Evolutionary conservation across 805 yeast genomes (phyloP).

Genomic region (Isabelozyma gotoi): DNA sequence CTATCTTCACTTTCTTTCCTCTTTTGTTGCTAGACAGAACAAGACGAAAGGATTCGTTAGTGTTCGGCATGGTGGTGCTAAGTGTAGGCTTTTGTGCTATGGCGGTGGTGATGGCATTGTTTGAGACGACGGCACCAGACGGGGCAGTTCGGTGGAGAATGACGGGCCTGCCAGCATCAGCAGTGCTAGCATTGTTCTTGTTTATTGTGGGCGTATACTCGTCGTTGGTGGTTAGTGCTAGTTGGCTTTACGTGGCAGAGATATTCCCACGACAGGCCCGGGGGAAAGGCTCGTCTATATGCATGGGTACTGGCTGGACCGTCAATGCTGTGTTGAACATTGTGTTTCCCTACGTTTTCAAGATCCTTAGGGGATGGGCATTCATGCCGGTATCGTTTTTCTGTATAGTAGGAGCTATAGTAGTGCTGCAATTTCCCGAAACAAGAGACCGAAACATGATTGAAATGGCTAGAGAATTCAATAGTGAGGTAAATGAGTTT

Average conservation of each 20-base stretch:
- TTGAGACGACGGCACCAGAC: slow-evolving; percentile 31
- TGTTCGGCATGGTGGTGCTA: slow-evolving; percentile 41
- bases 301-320: slow-evolving; percentile 48
- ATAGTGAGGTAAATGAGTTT: background rate
- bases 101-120: slow-evolving; percentile 32
- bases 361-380: slow-evolving; percentile 35
- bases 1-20: slow-evolving; percentile 44
- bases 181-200: slow-evolving; percentile 43
- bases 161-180: slow-evolving; percentile 38
- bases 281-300: slow-evolving; percentile 46
- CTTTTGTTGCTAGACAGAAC: slow-evolving; percentile 41
- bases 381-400: slow-evolving; percentile 37
- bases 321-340: slow-evolving; percentile 36
- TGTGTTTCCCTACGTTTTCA: slow-evolving; percentile 38
- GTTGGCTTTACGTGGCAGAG: slow-evolving; percentile 53
- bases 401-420: slow-evolving; percentile 28
- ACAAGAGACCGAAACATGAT: slow-evolving; percentile 29
- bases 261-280: slow-evolving; percentile 45
- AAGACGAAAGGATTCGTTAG: slow-evolving; percentile 47
- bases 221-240: slow-evolving; percentile 44
- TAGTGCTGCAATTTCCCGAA: slow-evolving; percentile 43
- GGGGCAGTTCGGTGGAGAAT: slow-evolving; percentile 28
- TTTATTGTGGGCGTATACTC: slow-evolving; percentile 48
- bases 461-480: slow-evolving; percentile 13
- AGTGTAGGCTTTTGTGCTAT: slow-evolving; percentile 34